These are phyloP conservation scores for Cyberlindnera mississippiensis DNA, from an alignment of 805 yeast species.

Conservation along the genomic window DNA sequence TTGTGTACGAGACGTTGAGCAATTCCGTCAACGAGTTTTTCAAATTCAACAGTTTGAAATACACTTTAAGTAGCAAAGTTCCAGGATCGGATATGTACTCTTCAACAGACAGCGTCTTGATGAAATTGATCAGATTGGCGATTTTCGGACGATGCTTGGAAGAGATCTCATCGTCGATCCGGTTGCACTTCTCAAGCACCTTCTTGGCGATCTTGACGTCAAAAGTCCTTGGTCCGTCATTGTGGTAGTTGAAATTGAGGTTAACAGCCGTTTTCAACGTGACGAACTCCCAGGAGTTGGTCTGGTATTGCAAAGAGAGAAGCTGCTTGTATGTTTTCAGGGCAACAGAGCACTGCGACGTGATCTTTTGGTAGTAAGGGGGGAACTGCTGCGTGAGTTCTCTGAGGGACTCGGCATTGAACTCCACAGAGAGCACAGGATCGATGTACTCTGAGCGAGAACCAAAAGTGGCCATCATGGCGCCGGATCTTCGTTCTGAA, in stretches of 20 bases:
- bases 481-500: too few relatives aligned
- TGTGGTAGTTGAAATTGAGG: constrained; percentile 22
- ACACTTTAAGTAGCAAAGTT: constrained; percentile 23
- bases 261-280: constrained; percentile 28
- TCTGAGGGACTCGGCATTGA: constrained; percentile 11
- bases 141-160: constrained; percentile 43
- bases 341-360: constrained; percentile 26
- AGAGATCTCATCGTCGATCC: constrained; percentile 37
- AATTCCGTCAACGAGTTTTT: constrained; percentile 49
- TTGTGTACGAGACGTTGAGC: constrained; percentile 56
- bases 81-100: constrained; percentile 26
- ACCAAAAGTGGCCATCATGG: too few relatives aligned
- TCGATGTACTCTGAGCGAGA: constrained; percentile 8
- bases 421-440: constrained; percentile 17
- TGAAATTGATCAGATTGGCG: constrained; percentile 41
- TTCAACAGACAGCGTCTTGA: constrained; percentile 24
- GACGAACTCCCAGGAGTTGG: constrained; percentile 33
- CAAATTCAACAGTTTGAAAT: constrained; percentile 39
- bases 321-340: constrained; percentile 28
- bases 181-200: constrained; percentile 49
- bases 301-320: constrained; percentile 25
- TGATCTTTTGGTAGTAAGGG: constrained; percentile 15
- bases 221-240: constrained; percentile 32
- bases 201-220: constrained; percentile 51
- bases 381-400: constrained; percentile 14